phyloP scores from a whole-genome alignment of 2,329 filamentous ascomycete genomes.

The Pseudogymnoascus sp. region DNA sequence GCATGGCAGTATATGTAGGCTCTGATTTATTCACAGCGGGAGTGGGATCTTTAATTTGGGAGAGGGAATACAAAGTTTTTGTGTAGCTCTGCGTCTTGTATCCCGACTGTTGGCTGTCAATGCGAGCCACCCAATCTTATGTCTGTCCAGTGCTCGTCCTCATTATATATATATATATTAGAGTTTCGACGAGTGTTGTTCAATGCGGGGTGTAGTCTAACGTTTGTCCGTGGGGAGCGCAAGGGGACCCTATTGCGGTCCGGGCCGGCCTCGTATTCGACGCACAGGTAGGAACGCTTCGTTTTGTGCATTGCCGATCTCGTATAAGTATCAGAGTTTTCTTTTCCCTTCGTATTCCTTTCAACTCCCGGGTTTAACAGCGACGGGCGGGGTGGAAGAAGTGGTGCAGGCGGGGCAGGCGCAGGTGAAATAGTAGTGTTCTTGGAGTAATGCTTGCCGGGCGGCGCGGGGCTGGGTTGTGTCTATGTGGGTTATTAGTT shows the following conservation, averaged over 20 bases:
- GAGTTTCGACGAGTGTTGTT: background rate
- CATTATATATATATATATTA: background rate
- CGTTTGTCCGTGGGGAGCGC: background rate
- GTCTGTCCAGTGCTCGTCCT: background rate
- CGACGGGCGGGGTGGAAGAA: background rate
- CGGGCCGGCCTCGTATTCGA: background rate
- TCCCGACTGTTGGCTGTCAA: background rate
- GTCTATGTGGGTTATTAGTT: conserved; percentile 23
- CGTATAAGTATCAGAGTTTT: background rate
- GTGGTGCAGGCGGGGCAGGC: conserved; percentile 29
- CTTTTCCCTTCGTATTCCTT: background rate
- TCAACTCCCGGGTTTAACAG: conserved; percentile 1
- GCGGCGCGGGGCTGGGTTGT: conserved; percentile 26
- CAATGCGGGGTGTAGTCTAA: background rate
- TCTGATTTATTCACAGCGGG: background rate
- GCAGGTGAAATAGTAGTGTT: conserved; percentile 35
- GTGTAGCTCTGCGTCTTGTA: background rate
- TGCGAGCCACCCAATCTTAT: background rate
- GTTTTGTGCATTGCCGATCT: background rate
- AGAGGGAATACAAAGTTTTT: background rate
- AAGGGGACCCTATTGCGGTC: background rate
- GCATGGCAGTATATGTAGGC: conserved; percentile 1
- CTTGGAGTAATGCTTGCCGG: conserved; percentile 26
- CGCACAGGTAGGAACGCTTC: background rate
- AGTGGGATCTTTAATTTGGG: background rate